These are phyloP conservation scores for Neophaeococcomyces mojaviensis DNA, from an alignment of 2,329 filamentous ascomycete genomes.

Conservation along the genomic window DNA sequence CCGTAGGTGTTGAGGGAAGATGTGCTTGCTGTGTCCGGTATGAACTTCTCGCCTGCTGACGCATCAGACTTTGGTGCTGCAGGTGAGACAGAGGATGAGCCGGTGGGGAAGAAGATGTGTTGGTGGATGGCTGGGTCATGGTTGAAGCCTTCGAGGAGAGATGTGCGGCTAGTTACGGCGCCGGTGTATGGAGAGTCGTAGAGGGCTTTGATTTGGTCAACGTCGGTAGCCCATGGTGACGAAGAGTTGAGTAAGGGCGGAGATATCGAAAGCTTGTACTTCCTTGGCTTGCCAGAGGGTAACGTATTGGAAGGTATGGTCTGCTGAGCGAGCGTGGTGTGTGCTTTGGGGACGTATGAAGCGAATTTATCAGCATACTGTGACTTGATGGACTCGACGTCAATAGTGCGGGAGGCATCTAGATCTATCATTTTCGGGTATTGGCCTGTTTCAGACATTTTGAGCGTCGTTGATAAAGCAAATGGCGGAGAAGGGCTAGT, in stretches of 20 bases:
- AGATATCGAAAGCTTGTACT: conserved; percentile 35
- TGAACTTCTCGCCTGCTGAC: conserved; percentile 14
- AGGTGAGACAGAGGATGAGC: not conserved
- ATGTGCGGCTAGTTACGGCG: conserved; percentile 67
- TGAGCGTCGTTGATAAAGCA: not conserved
- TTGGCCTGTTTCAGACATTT: conserved; percentile 7
- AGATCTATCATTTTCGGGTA: conserved; percentile 8
- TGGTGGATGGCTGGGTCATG: conserved; percentile 7
- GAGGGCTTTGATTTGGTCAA: conserved; percentile 53
- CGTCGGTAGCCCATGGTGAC: conserved; percentile 65
- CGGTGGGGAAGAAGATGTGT: conserved; percentile 8
- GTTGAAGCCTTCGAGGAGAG: conserved; percentile 41
- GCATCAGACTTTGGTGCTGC: not conserved
- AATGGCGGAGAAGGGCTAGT: no score
- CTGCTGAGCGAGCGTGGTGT: not conserved
- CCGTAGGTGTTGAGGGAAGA: conserved; percentile 60
- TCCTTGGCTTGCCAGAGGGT: not conserved
- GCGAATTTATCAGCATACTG: conserved; percentile 8
- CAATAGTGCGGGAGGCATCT: conserved; percentile 1
- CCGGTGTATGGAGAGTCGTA: conserved; percentile 58
- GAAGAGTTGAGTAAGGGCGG: conserved; percentile 69
- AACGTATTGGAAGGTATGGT: not conserved
- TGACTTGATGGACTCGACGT: conserved; percentile 3
- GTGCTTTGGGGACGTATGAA: conserved; percentile 3
- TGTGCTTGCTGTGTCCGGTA: conserved; percentile 23